These are phyloP conservation scores for Fusarium sp. DNA, from an alignment of 2,329 filamentous ascomycete species.

Conservation along the genomic window DNA sequence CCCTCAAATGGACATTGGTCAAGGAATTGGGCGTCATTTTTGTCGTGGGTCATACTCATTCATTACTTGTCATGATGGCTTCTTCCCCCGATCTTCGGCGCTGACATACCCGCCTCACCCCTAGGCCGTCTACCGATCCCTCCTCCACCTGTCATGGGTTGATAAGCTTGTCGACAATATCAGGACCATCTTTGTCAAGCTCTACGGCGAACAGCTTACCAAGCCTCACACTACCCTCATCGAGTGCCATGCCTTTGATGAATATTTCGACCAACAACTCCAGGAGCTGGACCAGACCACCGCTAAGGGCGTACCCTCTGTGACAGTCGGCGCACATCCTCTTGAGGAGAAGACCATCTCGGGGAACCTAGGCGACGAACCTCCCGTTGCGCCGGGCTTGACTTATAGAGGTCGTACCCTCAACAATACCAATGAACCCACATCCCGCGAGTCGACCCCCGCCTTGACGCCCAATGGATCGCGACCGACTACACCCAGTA, in stretches of 20 bases:
- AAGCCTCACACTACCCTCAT: constrained; percentile 79
- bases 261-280: constrained; percentile 94
- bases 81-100: constrained; percentile 31
- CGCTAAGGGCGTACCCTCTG: constrained; percentile 43
- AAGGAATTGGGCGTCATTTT: constrained; percentile 97
- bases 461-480: constrained; percentile 76
- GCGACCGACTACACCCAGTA: constrained; percentile 76
- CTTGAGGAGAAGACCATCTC: constrained; percentile 49
- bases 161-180: constrained; percentile 97
- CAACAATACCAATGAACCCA: constrained; percentile 48
- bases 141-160: constrained; percentile 95
- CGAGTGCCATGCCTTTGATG: constrained; percentile 81
- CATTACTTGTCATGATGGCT: constrained; percentile 32
- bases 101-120: constrained; percentile 34
- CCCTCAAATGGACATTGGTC: constrained; percentile 88
- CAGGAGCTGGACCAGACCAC: constrained; percentile 74
- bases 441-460: constrained; percentile 73
- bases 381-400: constrained; percentile 49
- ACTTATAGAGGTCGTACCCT: constrained; percentile 52
- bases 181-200: constrained; percentile 85
- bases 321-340: constrained; percentile 43
- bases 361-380: constrained; percentile 39
- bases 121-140: constrained; percentile 94
- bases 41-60: constrained; percentile 65
- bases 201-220: constrained; percentile 88